These are phyloP conservation scores for Neofusicoccum ribis DNA, from an alignment of 2,329 filamentous ascomycete genomes.

Conservation along the genomic window DNA sequence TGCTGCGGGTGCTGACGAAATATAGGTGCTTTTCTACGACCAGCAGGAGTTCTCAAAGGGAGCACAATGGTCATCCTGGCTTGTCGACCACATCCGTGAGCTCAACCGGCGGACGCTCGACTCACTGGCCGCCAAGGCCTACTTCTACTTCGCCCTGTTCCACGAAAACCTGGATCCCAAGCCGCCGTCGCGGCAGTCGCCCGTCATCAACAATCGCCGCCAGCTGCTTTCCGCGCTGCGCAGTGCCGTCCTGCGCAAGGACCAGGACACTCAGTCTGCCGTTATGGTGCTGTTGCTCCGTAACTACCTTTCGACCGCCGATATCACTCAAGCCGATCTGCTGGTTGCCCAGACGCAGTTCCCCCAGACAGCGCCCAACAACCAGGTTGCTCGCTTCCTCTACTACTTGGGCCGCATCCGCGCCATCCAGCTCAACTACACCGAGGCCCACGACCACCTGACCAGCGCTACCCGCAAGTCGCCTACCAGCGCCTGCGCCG, in stretches of 20 bases:
- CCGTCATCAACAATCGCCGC: conserved; percentile 82
- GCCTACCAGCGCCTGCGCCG: conserved; percentile 82
- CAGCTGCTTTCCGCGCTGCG: conserved; percentile 83
- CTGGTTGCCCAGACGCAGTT: conserved; percentile 95
- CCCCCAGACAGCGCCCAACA: conserved; percentile 90
- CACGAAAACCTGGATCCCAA: conserved; percentile 86
- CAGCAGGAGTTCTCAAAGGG: conserved; percentile 78
- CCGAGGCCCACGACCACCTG: conserved; percentile 92
- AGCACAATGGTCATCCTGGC: conserved; percentile 76
- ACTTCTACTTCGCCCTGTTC: conserved; percentile 97
- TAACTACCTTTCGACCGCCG: conserved; percentile 93
- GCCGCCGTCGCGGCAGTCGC: conserved; percentile 84
- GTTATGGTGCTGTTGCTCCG: conserved; percentile 93
- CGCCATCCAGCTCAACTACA: conserved; percentile 94
- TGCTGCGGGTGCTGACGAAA: conserved; percentile 23
- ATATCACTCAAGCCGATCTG: conserved; percentile 94
- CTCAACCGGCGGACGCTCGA: conserved; percentile 94
- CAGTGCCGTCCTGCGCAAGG: conserved; percentile 94
- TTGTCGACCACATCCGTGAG: conserved; percentile 81
- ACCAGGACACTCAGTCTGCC: conserved; percentile 94
- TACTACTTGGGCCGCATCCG: conserved; percentile 97
- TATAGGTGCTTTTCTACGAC: conserved; percentile 85
- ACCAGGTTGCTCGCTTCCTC: conserved; percentile 94
- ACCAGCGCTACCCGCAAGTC: conserved; percentile 93
- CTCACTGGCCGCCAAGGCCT: conserved; percentile 89